Evolutionary conservation across 768 basidiomycete genomes (phyloP).

Genomic region (Collybiopsis luxurians): DNA sequence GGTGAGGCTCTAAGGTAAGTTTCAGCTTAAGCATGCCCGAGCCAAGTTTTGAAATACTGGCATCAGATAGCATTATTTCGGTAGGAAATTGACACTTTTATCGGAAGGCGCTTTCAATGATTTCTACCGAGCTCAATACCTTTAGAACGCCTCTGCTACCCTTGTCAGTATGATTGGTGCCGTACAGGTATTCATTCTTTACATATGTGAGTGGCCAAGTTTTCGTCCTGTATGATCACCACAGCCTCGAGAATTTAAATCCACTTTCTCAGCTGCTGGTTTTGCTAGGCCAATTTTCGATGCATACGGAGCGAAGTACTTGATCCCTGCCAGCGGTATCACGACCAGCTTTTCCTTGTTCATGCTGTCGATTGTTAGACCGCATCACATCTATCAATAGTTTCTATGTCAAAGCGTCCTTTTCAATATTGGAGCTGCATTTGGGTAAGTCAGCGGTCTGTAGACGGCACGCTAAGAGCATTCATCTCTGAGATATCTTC

Average conservation of each 20-base stretch:
- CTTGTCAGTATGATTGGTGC: conserved; percentile 27
- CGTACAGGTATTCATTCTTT: conserved; percentile 24
- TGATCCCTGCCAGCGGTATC: conserved; percentile 22
- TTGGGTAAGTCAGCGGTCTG: conserved; percentile 11
- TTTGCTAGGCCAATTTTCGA: no score
- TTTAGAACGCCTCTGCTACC: conserved; percentile 24
- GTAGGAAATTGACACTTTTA: no score
- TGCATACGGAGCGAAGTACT: no score
- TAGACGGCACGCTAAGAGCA: no score
- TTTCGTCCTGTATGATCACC: no score
- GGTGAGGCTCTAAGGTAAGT: no score
- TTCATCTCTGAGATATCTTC: no score
- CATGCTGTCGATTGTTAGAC: conserved; percentile 23
- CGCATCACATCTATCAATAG: conserved; percentile 25
- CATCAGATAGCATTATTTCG: no score
- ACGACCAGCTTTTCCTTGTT: conserved; percentile 17
- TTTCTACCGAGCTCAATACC: conserved; percentile 25
- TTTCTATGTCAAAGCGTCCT: conserved; percentile 23
- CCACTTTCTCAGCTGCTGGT: no score
- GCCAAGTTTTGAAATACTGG: no score
- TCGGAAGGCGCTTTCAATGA: conserved; percentile 35
- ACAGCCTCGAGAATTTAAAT: no score
- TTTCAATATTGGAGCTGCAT: conserved; percentile 17
- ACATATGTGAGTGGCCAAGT: conserved; percentile 10
- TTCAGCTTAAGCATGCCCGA: no score